A percentile compares a stretch with the other conserved stretches of the same genome.
Evolutionary conservation across 768 basidiomycete genomes (phyloP).

Genomic region (Tubosaeta sp.): DNA sequence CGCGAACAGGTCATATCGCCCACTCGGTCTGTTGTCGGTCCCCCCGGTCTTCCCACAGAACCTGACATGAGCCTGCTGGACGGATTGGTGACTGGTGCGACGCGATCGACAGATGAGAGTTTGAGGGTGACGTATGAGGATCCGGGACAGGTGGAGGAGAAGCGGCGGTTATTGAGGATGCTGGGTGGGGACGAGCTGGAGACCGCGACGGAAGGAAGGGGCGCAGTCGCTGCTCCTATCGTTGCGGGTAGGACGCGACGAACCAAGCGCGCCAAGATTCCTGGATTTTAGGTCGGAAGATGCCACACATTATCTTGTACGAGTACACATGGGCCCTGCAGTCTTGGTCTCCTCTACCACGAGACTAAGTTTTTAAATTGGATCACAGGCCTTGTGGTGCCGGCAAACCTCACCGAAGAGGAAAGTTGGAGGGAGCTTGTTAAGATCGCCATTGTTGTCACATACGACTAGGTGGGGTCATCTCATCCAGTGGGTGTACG

Average conservation of each 20-base stretch:
- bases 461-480: too few species aligned
- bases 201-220: constrained; percentile 13
- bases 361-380: too few species aligned
- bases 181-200: constrained; percentile 30
- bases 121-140: constrained; percentile 66
- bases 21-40: constrained; percentile 1
- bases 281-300: constrained; percentile 4
- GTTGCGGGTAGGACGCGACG: constrained; percentile 6
- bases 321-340: too few species aligned
- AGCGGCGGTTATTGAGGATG: constrained; percentile 52
- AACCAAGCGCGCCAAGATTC: constrained; percentile 7
- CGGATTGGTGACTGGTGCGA: constrained; percentile 11
- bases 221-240: not conserved
- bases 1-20: constrained; percentile 22
- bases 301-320: too few species aligned
- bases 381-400: too few species aligned
- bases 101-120: constrained; percentile 37
- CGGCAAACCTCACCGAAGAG: too few species aligned
- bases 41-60: constrained; percentile 9
- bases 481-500: too few species aligned
- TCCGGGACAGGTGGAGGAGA: constrained; percentile 57
- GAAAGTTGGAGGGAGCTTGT: too few species aligned
- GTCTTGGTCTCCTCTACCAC: too few species aligned
- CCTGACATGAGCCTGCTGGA: constrained; percentile 30
- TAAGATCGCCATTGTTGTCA: too few species aligned